Evolutionary conservation across 176 grass and related monocot genomes (phyloP).

Genomic region (Paspalum notatum): DNA sequence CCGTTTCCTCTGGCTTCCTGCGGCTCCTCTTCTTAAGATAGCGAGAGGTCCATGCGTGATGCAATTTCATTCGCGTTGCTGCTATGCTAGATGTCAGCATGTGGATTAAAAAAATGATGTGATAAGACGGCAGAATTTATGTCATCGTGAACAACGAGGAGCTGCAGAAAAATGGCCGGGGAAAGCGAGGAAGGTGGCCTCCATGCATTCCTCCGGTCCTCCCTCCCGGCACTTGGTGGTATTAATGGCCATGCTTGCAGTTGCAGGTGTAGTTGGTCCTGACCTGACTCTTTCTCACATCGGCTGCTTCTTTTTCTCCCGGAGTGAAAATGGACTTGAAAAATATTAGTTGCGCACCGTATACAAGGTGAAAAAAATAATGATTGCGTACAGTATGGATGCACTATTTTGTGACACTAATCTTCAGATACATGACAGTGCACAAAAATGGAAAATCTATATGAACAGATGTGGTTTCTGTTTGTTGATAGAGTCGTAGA

Average conservation of each 20-base stretch:
- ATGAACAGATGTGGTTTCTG: too few relatives aligned
- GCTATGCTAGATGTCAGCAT: slow-evolving; percentile 37
- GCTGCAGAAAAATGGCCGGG: slow-evolving; percentile 49
- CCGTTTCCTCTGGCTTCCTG: slow-evolving; percentile 15
- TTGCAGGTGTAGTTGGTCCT: slow-evolving; percentile 5
- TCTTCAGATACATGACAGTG: too few relatives aligned
- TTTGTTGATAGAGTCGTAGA: too few relatives aligned
- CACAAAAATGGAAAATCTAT: too few relatives aligned
- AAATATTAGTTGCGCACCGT: too few relatives aligned
- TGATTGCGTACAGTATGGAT: too few relatives aligned
- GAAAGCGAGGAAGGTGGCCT: slow-evolving; percentile 49
- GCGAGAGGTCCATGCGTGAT: slow-evolving; percentile 34
- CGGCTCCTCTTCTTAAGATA: slow-evolving; percentile 24
- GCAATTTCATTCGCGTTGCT: slow-evolving; percentile 37
- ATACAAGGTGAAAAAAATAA: too few relatives aligned
- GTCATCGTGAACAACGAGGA: slow-evolving; percentile 50
- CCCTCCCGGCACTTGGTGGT: not conserved
- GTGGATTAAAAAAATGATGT: slow-evolving; percentile 43
- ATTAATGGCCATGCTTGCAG: slow-evolving; percentile 42
- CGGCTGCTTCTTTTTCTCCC: too few relatives aligned
- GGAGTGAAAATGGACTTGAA: too few relatives aligned
- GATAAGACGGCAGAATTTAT: slow-evolving; percentile 64
- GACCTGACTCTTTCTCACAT: too few relatives aligned
- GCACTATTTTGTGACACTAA: too few relatives aligned
- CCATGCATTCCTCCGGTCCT: slow-evolving; percentile 45